These are phyloP conservation scores for Lachnellula hyalina DNA, from an alignment of 2,329 filamentous ascomycete genomes.

Conservation along the genomic window DNA sequence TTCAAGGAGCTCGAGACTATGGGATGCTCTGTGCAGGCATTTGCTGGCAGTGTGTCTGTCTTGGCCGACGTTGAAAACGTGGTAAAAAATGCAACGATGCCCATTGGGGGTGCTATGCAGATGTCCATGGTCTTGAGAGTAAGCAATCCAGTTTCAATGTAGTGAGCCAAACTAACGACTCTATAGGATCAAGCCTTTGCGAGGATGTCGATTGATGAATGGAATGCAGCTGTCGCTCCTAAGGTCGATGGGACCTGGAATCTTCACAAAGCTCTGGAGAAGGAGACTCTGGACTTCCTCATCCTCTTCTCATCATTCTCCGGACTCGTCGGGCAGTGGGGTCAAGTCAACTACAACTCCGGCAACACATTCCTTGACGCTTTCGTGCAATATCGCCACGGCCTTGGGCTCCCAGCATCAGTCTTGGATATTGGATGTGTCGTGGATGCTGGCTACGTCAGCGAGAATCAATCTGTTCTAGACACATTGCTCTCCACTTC, in stretches of 20 bases:
- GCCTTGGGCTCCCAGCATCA: constrained; percentile 37
- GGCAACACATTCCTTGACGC: constrained; percentile 42
- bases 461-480: constrained; percentile 5
- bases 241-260: constrained; percentile 29
- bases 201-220: constrained; percentile 35
- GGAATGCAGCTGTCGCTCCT: constrained; percentile 28
- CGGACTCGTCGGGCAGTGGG: constrained; percentile 29
- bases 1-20: constrained; percentile 14
- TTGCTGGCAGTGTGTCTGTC: constrained; percentile 11
- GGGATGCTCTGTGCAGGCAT: constrained; percentile 13
- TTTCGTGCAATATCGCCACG: constrained; percentile 35
- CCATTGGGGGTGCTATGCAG: constrained; percentile 24
- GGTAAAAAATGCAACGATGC: background rate
- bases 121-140: constrained; percentile 27
- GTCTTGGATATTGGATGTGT: constrained; percentile 49
- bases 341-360: constrained; percentile 32
- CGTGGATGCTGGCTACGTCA: constrained; percentile 34
- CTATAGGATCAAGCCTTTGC: constrained; percentile 26
- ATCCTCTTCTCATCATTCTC: constrained; percentile 33
- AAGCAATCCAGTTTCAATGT: background rate
- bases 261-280: constrained; percentile 9
- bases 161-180: background rate
- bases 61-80: constrained; percentile 7
- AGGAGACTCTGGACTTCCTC: constrained; percentile 35
- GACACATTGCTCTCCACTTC: background rate